A percentile compares a stretch with the other conserved stretches of the same genome.
Evolutionary conservation across 2,329 filamentous ascomycete species (phyloP).

Genomic region (Didymellaceae sp.): DNA sequence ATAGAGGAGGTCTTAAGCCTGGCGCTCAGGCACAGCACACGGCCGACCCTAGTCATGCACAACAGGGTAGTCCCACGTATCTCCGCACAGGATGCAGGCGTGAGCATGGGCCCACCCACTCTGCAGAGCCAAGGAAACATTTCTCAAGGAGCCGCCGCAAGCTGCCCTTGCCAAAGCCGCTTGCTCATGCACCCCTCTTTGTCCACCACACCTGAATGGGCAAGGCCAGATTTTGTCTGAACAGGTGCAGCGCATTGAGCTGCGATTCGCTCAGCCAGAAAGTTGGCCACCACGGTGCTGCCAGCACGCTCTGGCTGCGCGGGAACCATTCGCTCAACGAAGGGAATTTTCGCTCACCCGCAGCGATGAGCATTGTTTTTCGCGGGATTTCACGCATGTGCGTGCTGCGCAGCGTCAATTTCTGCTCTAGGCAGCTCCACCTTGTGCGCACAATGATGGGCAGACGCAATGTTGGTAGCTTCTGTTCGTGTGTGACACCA

Average conservation of each 20-base stretch:
- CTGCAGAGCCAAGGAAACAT: slow-evolving; percentile 27
- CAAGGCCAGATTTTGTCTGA: slow-evolving; percentile 21
- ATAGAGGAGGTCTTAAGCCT: slow-evolving; percentile 37
- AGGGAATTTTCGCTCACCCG: slow-evolving; percentile 11
- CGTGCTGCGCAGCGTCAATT: slow-evolving; percentile 7
- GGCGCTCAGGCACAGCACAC: slow-evolving; percentile 31
- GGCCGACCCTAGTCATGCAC: slow-evolving; percentile 8
- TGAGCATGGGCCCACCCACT: slow-evolving; percentile 17
- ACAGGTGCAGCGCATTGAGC: slow-evolving; percentile 26
- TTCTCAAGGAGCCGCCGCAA: slow-evolving; percentile 28
- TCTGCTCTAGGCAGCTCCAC: not conserved
- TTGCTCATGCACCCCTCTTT: slow-evolving; percentile 32
- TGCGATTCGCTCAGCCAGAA: slow-evolving; percentile 26
- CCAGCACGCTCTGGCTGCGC: slow-evolving; percentile 16
- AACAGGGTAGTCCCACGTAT: slow-evolving; percentile 30
- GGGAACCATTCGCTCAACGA: slow-evolving; percentile 24
- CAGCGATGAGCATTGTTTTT: slow-evolving; percentile 4
- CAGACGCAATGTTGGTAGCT: not conserved
- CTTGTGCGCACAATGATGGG: not conserved
- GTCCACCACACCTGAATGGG: slow-evolving; percentile 7
- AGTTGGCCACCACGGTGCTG: slow-evolving; percentile 29
- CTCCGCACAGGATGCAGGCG: slow-evolving; percentile 14
- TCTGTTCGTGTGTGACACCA: slow-evolving; percentile 22
- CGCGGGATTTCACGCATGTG: slow-evolving; percentile 7
- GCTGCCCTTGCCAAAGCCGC: slow-evolving; percentile 7